Base-by-base conservation (phyloP, 805 yeast genomes). In the Scheffersomyces spartinae region DNA sequence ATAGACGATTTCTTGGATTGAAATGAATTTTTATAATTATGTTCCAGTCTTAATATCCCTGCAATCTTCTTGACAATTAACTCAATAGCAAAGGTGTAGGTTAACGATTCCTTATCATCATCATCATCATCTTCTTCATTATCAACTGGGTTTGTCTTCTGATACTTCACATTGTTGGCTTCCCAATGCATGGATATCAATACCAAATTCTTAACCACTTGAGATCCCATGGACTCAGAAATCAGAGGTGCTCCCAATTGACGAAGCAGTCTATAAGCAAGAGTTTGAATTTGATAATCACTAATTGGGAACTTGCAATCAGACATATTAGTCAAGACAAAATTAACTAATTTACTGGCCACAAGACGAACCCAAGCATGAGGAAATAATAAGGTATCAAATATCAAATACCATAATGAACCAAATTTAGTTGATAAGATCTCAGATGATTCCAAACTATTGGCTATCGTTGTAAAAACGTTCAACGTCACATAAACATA, bases 331-430 rank as follows among this genome's bases (percentile, higher is more conserved):
- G 64, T 41, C 29, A 81, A 54, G 25, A 79, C 43, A 1, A 51
- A 41, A 1, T 77, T 74, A 20, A 74, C 46, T 17, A 83, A 54
- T 27, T 86, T 60, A 5, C 76, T 54, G 1, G 93, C 58, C 4
- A 67, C 53, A 31, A 79, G 59, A 39, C 96, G 70, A 5, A 86
- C 79, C 97, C 97, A 86, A 1, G 91, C 64, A 49, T 86, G 96
- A 2, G 96, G 96, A 45, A 71, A 86, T 26, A 86, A 55, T 27
- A 85, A 59, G 15, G 73, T 51, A 3, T 63, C 65, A 13, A 70
- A 57, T 3, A 79, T 49, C 10, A 50, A 45, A 3, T 46, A 37
- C 85, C 88, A 80, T 6, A 67, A 39, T 0, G 14, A 11, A 23
- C 51, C 59, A 38, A 55, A 61, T 3, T 37, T 40, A 2, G 26